phyloP scores from a whole-genome alignment of 768 basidiomycete genomes.

The Boletus reticulatus region DNA sequence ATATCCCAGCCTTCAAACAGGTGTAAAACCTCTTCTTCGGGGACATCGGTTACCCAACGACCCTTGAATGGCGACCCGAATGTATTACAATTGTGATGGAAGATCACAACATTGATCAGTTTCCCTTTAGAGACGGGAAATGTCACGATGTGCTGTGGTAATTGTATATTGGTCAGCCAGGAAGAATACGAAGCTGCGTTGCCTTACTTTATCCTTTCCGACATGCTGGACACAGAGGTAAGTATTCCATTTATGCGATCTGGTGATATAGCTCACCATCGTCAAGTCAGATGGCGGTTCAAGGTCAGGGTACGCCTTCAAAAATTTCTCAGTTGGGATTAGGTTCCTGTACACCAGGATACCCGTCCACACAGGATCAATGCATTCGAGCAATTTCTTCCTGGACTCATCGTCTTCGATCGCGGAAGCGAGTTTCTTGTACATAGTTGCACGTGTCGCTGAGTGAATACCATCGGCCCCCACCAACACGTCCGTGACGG shows the following conservation, averaged over 20 bases:
- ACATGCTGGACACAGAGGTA: slow-evolving; percentile 16
- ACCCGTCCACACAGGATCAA: slow-evolving; percentile 41
- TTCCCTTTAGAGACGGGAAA: slow-evolving; percentile 39
- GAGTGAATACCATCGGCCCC: slow-evolving; percentile 46
- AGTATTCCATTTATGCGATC: background rate
- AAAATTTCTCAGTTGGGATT: slow-evolving; percentile 28
- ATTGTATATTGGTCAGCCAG: background rate
- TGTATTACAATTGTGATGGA: slow-evolving; percentile 22
- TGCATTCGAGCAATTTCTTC: slow-evolving; percentile 14
- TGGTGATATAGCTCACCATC: background rate
- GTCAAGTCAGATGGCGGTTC: slow-evolving; percentile 27
- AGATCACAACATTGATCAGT: slow-evolving; percentile 37
- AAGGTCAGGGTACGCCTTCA: slow-evolving; percentile 32
- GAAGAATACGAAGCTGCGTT: background rate
- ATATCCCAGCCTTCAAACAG: slow-evolving; percentile 29
- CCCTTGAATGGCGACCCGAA: slow-evolving; percentile 33
- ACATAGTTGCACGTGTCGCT: slow-evolving; percentile 28
- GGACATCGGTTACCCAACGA: slow-evolving; percentile 27
- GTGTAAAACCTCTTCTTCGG: slow-evolving; percentile 32
- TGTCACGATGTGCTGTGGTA: slow-evolving; percentile 37
- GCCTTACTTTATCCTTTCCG: slow-evolving; percentile 18
- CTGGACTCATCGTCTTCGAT: background rate
- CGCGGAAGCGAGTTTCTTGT: slow-evolving; percentile 13
- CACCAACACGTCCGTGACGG: slow-evolving; percentile 39
- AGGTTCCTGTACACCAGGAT: slow-evolving; percentile 37